A percentile compares a stretch with the other conserved stretches of the same genome.
Conservation (phyloP, 805 yeast genomes). For the Cyberlindnera misumaiensis region DNA sequence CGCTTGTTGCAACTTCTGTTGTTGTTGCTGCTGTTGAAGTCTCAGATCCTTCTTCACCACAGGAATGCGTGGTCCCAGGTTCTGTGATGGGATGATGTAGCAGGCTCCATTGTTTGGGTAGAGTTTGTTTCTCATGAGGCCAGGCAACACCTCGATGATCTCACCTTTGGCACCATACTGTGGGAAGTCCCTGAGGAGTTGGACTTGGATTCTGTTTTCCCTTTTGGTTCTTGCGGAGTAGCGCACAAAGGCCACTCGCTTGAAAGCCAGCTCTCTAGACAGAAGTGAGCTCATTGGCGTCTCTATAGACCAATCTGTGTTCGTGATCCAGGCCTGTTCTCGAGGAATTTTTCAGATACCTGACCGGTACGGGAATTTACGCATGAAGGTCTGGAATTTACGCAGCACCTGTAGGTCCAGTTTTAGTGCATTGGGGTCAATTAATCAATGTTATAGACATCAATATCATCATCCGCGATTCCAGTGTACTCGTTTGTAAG, state of each 20-base stretch:
- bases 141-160: constrained; percentile 67
- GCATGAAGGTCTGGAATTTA: constrained; percentile 3
- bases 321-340: not conserved
- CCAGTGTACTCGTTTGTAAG: constrained; percentile 26
- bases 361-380: constrained; percentile 4
- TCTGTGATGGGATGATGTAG: constrained; percentile 39
- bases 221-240: constrained; percentile 43
- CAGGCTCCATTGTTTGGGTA: constrained; percentile 70
- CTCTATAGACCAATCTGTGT: not conserved
- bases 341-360: constrained; percentile 8
- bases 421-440: not conserved
- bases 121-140: constrained; percentile 73
- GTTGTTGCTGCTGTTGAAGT: constrained; percentile 8
- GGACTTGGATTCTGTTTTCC: constrained; percentile 57
- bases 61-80: constrained; percentile 21
- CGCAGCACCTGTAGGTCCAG: constrained; percentile 1
- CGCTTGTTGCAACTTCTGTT: constrained; percentile 3
- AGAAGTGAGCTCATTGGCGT: constrained; percentile 4
- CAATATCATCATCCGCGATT: constrained; percentile 12
- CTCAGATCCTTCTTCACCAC: constrained; percentile 18
- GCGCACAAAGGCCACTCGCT: constrained; percentile 29
- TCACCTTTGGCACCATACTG: constrained; percentile 66
- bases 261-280: constrained; percentile 5
- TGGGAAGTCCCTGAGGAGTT: constrained; percentile 62
- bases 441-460: constrained; percentile 5